Base-by-base conservation (phyloP, 2,329 filamentous ascomycete genomes). In the Fusarium longipes region DNA sequence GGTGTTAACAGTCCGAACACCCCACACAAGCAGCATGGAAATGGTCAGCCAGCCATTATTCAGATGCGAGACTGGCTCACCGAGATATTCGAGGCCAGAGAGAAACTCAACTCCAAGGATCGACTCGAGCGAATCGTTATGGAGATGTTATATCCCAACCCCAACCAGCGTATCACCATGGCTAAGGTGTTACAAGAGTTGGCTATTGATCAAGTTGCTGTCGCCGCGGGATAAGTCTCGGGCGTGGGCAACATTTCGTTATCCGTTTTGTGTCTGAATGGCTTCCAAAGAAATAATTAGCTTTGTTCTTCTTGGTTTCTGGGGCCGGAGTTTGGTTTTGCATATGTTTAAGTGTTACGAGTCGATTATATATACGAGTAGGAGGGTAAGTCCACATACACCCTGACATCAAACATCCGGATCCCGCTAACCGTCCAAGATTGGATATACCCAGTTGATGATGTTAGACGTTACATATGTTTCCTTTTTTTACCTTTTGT, bases 1-100 rank as follows among this genome's bases (percentile, higher is more conserved):
- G 84, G 86, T 36, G 77, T 88, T 38, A 85, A 88, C 74, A 81
- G 78, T 56, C 77, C 71, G 58, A 72, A 54, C 58, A 32, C 68
- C 6, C 70, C 74, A 3, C 45, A 76, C 57, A 76, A 76, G 63
- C 77, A 78, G 54, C 74, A 74, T 47, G 77, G 77, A 55, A 79
- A 79, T 49, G 77, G 78, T 15, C 75, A 77, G 51, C 73, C 76
- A 7, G 85, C 86, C 5, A 80, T 81, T 4, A 66, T 76, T 14
- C 83, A 86, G 73, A 88, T 88, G 86, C 82, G 83, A 55, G 78
- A 81, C 56, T 88, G 86, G 86, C 78, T 88, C 42, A 77, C 73
- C 36, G 85, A 87, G 75, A 79, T 88, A 39, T 80, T 78, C 40
- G 81, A 83, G 42, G 83, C 82, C 18, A 79, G 83, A 64, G 77